Percentiles rank a stretch among this genome's conserved stretches.
These are phyloP conservation scores for Epichloe baconii DNA, from an alignment of 2,329 filamentous ascomycete genomes.

Conservation along the genomic window DNA sequence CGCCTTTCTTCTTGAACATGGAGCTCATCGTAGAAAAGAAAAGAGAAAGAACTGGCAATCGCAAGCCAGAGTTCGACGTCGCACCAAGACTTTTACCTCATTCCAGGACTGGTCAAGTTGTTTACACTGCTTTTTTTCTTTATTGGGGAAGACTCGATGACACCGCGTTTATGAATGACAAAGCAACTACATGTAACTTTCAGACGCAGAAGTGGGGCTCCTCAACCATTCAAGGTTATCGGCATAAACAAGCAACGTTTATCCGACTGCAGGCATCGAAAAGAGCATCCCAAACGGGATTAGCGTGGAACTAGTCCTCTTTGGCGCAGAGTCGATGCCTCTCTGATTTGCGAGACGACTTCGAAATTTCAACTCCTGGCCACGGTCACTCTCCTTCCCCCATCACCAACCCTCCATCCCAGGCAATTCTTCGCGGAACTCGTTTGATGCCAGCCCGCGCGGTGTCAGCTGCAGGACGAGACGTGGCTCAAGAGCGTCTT, in stretches of 20 bases:
- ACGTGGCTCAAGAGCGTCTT: constrained; percentile 21
- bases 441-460: constrained; percentile 23
- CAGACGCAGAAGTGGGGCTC: constrained; percentile 3
- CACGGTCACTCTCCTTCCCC: constrained; percentile 17
- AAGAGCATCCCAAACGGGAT: constrained; percentile 17
- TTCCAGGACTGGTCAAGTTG: background rate
- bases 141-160: background rate
- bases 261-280: constrained; percentile 21
- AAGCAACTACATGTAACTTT: background rate
- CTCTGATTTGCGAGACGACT: constrained; percentile 28
- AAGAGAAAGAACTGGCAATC: background rate
- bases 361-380: constrained; percentile 32
- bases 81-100: background rate
- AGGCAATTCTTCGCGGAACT: constrained; percentile 17
- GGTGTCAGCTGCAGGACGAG: constrained; percentile 19
- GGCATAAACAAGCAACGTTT: constrained; percentile 16
- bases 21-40: constrained; percentile 39
- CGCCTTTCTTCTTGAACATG: constrained; percentile 54
- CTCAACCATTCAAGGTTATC: background rate
- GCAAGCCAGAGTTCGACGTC: background rate
- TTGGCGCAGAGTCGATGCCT: constrained; percentile 22
- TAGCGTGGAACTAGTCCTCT: constrained; percentile 23
- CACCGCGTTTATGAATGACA: background rate
- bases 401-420: constrained; percentile 20
- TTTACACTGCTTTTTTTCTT: no score